Evolutionary conservation across 441 rosid species (phyloP).

Genomic region (Croton laevigatus): DNA sequence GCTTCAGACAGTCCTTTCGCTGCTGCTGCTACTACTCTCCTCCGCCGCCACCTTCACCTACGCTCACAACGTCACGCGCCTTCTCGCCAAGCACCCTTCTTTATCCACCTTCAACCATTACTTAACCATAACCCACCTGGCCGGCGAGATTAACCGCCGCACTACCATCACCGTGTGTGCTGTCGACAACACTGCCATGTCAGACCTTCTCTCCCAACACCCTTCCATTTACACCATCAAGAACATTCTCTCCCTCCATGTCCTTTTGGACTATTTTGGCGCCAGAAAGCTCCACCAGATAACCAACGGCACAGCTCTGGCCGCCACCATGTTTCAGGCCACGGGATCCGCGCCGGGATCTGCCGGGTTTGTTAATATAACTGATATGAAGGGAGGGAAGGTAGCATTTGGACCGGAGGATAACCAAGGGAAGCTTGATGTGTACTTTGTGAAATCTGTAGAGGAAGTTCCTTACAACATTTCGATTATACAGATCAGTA

Average conservation of each 20-base stretch:
- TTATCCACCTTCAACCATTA: conserved; percentile 95
- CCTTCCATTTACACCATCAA: conserved; percentile 71
- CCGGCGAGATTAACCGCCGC: conserved; percentile 78
- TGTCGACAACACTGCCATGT: conserved; percentile 79
- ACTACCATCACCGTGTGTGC: conserved; percentile 87
- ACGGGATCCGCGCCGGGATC: conserved; percentile 85
- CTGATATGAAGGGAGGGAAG: conserved; percentile 81
- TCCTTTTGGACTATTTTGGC: conserved; percentile 86
- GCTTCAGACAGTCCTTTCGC: conserved; percentile 15
- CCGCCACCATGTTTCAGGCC: conserved; percentile 90
- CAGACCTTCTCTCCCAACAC: conserved; percentile 50
- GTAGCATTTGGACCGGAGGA: conserved; percentile 77
- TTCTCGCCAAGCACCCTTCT: conserved; percentile 62
- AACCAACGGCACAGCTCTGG: conserved; percentile 68
- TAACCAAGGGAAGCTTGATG: conserved; percentile 47
- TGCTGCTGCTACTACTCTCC: conserved; percentile 31
- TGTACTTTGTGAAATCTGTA: conserved; percentile 65
- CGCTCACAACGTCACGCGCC: conserved; percentile 74
- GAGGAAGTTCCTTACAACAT: conserved; percentile 81
- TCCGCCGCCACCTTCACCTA: conserved; percentile 22
- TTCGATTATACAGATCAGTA: conserved; percentile 78
- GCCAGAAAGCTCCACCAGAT: conserved; percentile 90
- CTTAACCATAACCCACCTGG: conserved; percentile 77
- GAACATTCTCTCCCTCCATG: conserved; percentile 81
- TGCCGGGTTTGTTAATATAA: conserved; percentile 80